These are phyloP conservation scores for Yamadazyma oceani DNA, from an alignment of 1,139 yeast species.

Conservation along the genomic window DNA sequence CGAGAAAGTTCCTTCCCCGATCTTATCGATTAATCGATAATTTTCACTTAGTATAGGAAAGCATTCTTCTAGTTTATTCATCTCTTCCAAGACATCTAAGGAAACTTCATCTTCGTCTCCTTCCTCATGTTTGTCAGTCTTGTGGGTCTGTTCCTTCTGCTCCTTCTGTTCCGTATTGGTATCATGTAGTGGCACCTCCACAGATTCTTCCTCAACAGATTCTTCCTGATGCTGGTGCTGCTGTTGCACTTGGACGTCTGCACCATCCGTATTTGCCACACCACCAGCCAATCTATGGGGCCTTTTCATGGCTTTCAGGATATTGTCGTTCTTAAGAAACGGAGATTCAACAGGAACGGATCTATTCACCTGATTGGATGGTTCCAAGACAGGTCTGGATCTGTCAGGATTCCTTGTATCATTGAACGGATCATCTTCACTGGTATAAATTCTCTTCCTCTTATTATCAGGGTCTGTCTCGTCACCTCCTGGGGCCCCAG, in stretches of 20 bases:
- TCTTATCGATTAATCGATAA: slow-evolving; percentile 73
- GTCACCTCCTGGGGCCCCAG: no score
- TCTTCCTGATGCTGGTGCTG: no score
- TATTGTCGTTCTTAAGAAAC: slow-evolving; percentile 7
- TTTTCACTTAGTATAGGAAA: slow-evolving; percentile 62
- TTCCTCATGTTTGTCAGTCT: slow-evolving; percentile 11
- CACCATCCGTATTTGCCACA: background rate
- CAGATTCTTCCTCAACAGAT: no score
- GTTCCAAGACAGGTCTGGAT: background rate
- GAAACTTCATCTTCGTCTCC: slow-evolving; percentile 47
- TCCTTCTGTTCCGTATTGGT: slow-evolving; percentile 18
- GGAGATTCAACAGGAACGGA: slow-evolving; percentile 6
- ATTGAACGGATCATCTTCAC: slow-evolving; percentile 34
- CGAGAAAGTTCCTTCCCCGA: slow-evolving; percentile 95
- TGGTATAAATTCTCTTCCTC: slow-evolving; percentile 16
- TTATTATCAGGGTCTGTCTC: no score
- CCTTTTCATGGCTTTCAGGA: background rate
- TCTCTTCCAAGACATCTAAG: slow-evolving; percentile 62
- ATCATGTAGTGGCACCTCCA: no score
- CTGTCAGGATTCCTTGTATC: slow-evolving; percentile 17
- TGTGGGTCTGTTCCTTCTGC: slow-evolving; percentile 6
- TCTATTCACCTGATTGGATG: background rate
- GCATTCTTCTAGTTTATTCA: slow-evolving; percentile 58
- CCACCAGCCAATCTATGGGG: background rate
- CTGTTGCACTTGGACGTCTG: no score